Evolutionary conservation across 305 asterid genomes (phyloP).

Genomic region (Fraxinus sp.): DNA sequence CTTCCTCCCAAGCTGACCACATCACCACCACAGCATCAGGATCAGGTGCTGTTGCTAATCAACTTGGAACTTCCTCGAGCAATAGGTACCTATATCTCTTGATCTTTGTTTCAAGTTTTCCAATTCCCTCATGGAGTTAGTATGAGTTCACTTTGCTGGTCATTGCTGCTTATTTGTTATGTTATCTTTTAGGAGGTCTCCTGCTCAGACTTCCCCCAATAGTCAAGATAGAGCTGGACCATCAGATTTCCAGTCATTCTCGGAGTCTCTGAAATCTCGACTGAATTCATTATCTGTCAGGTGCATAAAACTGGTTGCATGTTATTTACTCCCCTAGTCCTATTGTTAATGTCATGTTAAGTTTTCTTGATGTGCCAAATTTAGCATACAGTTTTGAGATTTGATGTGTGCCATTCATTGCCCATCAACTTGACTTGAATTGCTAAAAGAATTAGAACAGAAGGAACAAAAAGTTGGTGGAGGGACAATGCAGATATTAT

Average conservation of each 20-base stretch:
- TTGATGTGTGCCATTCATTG: not conserved
- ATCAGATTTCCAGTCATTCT: conserved; percentile 73
- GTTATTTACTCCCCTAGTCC: not conserved
- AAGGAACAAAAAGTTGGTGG: not conserved
- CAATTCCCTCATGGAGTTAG: not conserved
- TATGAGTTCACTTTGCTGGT: conserved; percentile 11
- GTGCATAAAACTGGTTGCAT: conserved; percentile 24
- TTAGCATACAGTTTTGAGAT: not conserved
- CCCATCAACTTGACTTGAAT: conserved; percentile 4
- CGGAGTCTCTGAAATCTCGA: conserved; percentile 74
- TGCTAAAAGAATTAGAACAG: not conserved
- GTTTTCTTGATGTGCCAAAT: not conserved
- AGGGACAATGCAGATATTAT: not conserved
- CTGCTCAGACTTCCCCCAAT: conserved; percentile 53
- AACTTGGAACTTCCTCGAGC: conserved; percentile 41
- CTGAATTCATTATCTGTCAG: conserved; percentile 67
- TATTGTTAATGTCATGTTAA: not conserved
- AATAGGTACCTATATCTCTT: conserved; percentile 47
- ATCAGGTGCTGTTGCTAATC: conserved; percentile 46
- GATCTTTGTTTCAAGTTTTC: not conserved
- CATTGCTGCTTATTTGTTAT: conserved; percentile 17
- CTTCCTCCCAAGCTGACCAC: conserved; percentile 51
- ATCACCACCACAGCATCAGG: conserved; percentile 45
- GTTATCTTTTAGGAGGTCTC: conserved; percentile 45
- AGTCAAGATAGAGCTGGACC: conserved; percentile 79